These are phyloP conservation scores for Phytophthora fragariaefolia DNA, from an alignment of 352 stramenopile genomes.

Conservation along the genomic window DNA sequence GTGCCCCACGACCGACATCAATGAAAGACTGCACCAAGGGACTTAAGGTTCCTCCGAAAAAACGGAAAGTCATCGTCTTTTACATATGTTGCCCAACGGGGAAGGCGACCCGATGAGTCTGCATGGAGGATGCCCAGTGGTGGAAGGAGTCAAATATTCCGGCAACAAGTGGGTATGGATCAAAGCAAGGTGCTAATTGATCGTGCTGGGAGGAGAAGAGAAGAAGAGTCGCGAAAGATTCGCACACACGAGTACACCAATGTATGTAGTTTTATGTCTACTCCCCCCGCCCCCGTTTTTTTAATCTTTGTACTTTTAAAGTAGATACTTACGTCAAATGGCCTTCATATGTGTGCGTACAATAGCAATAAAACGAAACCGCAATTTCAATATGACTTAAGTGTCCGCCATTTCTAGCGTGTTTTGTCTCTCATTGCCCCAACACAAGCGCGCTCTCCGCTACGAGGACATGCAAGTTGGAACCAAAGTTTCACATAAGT, in stretches of 20 bases:
- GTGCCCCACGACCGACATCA: constrained; percentile 42
- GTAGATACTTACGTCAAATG: too few relatives aligned
- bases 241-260: too few relatives aligned
- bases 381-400: too few relatives aligned
- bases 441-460: background rate
- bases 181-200: constrained; percentile 48
- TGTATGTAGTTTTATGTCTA: too few relatives aligned
- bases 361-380: too few relatives aligned
- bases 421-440: background rate
- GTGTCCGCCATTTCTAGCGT: too few relatives aligned
- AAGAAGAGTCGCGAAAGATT: too few relatives aligned
- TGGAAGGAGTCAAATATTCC: constrained; percentile 80
- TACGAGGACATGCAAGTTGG: background rate
- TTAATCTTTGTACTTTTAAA: too few relatives aligned
- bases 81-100: constrained; percentile 83
- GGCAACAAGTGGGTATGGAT: constrained; percentile 90
- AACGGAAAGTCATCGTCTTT: constrained; percentile 87
- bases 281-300: too few relatives aligned
- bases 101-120: constrained; percentile 74
- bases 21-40: constrained; percentile 75
- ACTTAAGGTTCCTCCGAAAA: constrained; percentile 69
- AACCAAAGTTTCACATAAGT: background rate
- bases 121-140: constrained; percentile 75
- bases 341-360: too few relatives aligned
- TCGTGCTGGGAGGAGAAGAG: too few relatives aligned